Base-by-base conservation (phyloP, 108 stramenopile species). In the Cyclotella sp. region DNA sequence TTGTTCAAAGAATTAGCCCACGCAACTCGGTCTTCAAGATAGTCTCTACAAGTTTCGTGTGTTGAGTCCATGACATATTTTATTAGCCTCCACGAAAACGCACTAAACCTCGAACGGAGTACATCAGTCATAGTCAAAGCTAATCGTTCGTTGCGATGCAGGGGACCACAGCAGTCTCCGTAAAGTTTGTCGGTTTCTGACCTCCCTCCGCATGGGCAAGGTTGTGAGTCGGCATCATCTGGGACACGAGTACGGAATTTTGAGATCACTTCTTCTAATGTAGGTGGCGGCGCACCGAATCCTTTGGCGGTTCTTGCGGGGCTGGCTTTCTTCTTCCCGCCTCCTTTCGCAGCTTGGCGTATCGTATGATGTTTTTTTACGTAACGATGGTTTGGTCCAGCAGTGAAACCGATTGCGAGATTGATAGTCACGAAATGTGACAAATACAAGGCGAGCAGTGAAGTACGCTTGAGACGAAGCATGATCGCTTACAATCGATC, bases 1-100 rank as follows among this genome's bases (percentile, higher is more conserved):
- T 77, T 81, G 55, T 93, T 83, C 67, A 93, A 63, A 72, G 86
- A 84, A 27, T 90, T 91, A n/a, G 86, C 88, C 93, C 93, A 93
- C 9, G 75, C 78, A n/a, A 90, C 70, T 34, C 75, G 72, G 68
- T 93, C 73, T 7, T 82, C 79, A 12, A 74, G 62, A 46, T 74
- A 89, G 68, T 93, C 93, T 30, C 87, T 66, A 64, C 89, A 89
- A 0, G 69, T 72, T 45, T 76, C 67, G 77, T 93, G 89, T 16
- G 93, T 93, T 0, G 90, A 90, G n/a, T 72, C 76, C 22, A 91
- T 90, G 28, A 93, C 68, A 55, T 93, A 89, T 19, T 54, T 62
- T 11, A 88, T 83, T 18, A 67, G 53, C 42, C 93, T 75, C 68
- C 72, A 90, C 26, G 75, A 29, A 78, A 93, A 93, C 16, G 93